Evolutionary conservation across 768 basidiomycete genomes (phyloP).

Genomic region (Tubosaeta brunneosetosa): DNA sequence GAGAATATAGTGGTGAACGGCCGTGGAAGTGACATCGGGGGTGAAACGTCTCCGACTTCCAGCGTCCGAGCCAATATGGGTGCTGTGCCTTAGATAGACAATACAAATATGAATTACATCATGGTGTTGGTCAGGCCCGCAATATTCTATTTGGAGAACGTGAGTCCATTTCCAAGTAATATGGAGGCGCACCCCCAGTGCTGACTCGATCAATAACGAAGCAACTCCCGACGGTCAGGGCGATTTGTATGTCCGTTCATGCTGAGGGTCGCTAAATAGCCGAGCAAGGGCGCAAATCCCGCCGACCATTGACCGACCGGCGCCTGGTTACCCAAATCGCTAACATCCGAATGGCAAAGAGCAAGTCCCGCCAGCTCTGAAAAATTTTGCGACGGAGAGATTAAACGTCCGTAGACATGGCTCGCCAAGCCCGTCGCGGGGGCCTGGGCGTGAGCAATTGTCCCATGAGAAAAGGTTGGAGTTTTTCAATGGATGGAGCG

Average conservation of each 20-base stretch:
- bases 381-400: not conserved
- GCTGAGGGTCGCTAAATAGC: not conserved
- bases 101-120: not conserved
- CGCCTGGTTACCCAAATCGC: not conserved
- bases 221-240: not conserved
- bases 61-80: constrained; percentile 10
- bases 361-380: not conserved
- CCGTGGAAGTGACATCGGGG: constrained; percentile 17
- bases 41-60: constrained; percentile 22
- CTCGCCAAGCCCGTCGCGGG: not conserved
- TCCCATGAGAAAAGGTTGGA: no score
- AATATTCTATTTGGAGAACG: not conserved
- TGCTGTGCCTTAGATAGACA: constrained; percentile 4
- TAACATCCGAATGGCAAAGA: not conserved
- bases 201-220: not conserved
- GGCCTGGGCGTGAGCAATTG: not conserved
- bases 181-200: not conserved
- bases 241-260: not conserved
- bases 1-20: not conserved
- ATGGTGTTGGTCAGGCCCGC: not conserved
- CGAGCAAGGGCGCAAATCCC: not conserved
- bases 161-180: not conserved
- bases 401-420: not conserved
- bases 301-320: not conserved
- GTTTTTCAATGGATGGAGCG: not conserved